Percentiles rank a stretch among this genome's conserved stretches.
Evolutionary conservation across 495 filamentous ascomycete genomes (phyloP).

Genomic region (Talaromyces liani): DNA sequence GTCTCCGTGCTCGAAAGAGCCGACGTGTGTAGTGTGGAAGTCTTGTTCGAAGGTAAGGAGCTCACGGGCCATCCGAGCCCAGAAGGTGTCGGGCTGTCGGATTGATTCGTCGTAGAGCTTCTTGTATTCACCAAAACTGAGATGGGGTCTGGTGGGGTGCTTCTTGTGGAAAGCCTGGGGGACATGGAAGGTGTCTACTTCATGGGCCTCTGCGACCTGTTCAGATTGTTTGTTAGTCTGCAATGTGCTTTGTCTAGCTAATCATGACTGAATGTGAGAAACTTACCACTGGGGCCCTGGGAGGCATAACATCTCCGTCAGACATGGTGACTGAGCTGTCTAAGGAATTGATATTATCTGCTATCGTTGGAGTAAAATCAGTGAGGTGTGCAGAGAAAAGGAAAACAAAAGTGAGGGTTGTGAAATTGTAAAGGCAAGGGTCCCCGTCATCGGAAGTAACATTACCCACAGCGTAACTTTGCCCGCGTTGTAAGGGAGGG

Average conservation of each 20-base stretch:
- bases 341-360: neutral
- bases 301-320: slow-evolving; percentile 46
- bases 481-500: neutral
- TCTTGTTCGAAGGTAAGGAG: slow-evolving; percentile 84
- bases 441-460: neutral
- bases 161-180: slow-evolving; percentile 59
- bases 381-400: neutral
- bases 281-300: slow-evolving; percentile 60
- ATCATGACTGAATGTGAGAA: neutral
- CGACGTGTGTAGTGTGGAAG: slow-evolving; percentile 83
- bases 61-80: slow-evolving; percentile 77
- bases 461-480: neutral
- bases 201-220: slow-evolving; percentile 64
- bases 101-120: slow-evolving; percentile 95
- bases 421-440: neutral
- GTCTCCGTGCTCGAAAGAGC: slow-evolving; percentile 74
- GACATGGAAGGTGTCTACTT: slow-evolving; percentile 74
- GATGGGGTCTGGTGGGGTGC: slow-evolving; percentile 60
- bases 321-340: slow-evolving; percentile 45
- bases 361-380: neutral
- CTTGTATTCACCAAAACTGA: slow-evolving; percentile 81
- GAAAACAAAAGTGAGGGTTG: neutral
- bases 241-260: neutral
- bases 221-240: neutral
- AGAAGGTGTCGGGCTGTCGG: slow-evolving; percentile 84